Percentiles rank a stretch among this genome's conserved stretches.
phyloP scores from a whole-genome alignment of 2,329 filamentous ascomycete genomes.

The Fusarium algeriense region DNA sequence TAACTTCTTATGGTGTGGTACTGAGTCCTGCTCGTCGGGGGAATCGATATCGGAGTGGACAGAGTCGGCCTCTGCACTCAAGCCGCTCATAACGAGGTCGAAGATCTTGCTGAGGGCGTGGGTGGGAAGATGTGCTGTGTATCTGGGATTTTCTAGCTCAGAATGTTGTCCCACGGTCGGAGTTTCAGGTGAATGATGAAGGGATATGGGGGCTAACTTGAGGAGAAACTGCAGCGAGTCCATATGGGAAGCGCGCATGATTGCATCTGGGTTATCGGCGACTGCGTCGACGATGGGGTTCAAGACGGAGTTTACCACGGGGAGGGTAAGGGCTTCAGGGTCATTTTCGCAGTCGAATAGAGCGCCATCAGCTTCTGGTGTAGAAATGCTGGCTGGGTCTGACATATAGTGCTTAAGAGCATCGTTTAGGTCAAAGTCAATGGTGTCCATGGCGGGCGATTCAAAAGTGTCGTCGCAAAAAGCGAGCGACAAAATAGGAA shows the following conservation, averaged over 20 bases:
- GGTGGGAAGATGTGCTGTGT: conserved; percentile 80
- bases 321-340: conserved; percentile 81
- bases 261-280: conserved; percentile 89
- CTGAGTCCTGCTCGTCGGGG: conserved; percentile 85
- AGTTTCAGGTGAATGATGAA: conserved; percentile 38
- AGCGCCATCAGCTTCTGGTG: conserved; percentile 84
- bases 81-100: conserved; percentile 86
- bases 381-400: conserved; percentile 85
- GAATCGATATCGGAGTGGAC: conserved; percentile 88
- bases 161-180: conserved; percentile 46
- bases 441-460: conserved; percentile 72
- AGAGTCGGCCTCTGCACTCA: conserved; percentile 86
- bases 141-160: conserved; percentile 75
- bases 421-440: conserved; percentile 95
- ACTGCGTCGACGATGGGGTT: conserved; percentile 94
- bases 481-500: conserved; percentile 25
- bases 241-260: conserved; percentile 82
- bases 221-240: conserved; percentile 95
- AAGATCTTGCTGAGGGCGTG: conserved; percentile 92
- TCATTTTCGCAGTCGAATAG: conserved; percentile 94
- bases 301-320: conserved; percentile 84
- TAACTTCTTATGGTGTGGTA: conserved; percentile 88
- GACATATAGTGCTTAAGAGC: conserved; percentile 97
- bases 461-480: conserved; percentile 32
- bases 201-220: conserved; percentile 83